Base-by-base conservation (phyloP, 306 rosid genomes). In the Elaeagnus macrophylla region DNA sequence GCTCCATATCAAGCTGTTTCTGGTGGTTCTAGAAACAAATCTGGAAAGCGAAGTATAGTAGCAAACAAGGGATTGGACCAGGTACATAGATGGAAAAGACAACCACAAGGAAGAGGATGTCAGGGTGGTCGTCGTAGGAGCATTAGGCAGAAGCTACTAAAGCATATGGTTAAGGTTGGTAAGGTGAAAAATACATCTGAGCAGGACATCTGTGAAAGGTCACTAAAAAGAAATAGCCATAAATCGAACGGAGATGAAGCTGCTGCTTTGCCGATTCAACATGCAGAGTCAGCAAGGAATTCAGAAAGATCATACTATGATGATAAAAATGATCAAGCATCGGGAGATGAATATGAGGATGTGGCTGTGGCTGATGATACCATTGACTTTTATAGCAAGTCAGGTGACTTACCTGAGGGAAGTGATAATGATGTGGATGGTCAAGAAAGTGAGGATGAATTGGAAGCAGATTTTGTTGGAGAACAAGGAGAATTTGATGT, bases 61-160 rank as follows among this genome's bases (percentile, higher is more conserved):
- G 56, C 62, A 41, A 69, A 65, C 47, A 51, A 67, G 67, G 71
- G 56, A 68, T 43, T 61, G 36, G 77, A 73, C 37, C 73, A 71
- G 15, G 76, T 67, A 61, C 68, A 62, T 35, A 72, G 59, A 60
- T 79, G 84, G 86, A 79, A 70, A 72, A 83, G 79, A 38, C 56
- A 16, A 58, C 52, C 72, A 3, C 60, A 71, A 10, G 71, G 63
- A 41, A 65, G 14, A 43, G 81, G 70, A 50, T 76, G 61, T 48
- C 39, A 51, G 5, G 61, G 72, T 3, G 78, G 81, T 39, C 74
- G 73, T 8, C 82, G n/a, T n/a, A n/a, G 67, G 35, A 82, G 79
- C 60, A 48, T 67, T 48, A 66, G 67, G 70, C 59, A 72, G 69
- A 72, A 71, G 48, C 60, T 69, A 48, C 25, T 72, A 48, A 73